Percentiles rank a stretch among this genome's conserved stretches.
phyloP scores from a whole-genome alignment of 768 basidiomycete genomes.

The Pisolithus tinctorius region DNA sequence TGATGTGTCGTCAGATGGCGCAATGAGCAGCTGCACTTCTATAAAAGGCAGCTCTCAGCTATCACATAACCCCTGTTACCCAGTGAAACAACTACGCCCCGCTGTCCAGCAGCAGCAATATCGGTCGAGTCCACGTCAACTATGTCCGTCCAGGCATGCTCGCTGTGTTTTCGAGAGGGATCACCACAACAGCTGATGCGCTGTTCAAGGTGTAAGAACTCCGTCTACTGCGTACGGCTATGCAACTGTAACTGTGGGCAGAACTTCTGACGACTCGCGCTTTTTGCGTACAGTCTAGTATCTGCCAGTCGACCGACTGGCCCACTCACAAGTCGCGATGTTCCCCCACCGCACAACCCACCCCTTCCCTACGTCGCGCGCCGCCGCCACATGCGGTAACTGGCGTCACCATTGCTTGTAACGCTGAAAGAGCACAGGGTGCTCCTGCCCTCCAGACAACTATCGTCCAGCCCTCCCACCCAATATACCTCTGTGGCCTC shows the following conservation, averaged over 20 bases:
- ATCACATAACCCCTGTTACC: neutral
- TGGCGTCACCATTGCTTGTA: constrained; percentile 18
- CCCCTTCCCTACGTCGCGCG: neutral
- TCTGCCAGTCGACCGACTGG: constrained; percentile 22
- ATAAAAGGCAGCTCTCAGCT: too few species aligned
- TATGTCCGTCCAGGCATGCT: constrained; percentile 4
- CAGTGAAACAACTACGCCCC: too few species aligned
- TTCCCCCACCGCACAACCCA: neutral
- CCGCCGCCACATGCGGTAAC: constrained; percentile 5
- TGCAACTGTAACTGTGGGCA: neutral
- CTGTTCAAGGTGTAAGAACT: constrained; percentile 19
- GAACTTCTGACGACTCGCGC: neutral
- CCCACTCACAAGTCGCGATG: constrained; percentile 13
- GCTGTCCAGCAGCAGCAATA: too few species aligned
- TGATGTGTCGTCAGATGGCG: too few species aligned
- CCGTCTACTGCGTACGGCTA: constrained; percentile 19
- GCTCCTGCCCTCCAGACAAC: constrained; percentile 16
- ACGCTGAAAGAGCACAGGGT: constrained; percentile 18
- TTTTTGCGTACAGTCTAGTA: constrained; percentile 13
- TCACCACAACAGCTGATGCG: constrained; percentile 16
- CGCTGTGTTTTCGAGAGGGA: constrained; percentile 9
- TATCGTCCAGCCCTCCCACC: constrained; percentile 16
- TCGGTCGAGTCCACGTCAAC: neutral
- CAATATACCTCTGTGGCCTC: constrained; percentile 20
- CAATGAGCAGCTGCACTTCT: too few species aligned